These are phyloP conservation scores for Xylaria sp. DNA, from an alignment of 2,329 filamentous ascomycete species.

Conservation along the genomic window DNA sequence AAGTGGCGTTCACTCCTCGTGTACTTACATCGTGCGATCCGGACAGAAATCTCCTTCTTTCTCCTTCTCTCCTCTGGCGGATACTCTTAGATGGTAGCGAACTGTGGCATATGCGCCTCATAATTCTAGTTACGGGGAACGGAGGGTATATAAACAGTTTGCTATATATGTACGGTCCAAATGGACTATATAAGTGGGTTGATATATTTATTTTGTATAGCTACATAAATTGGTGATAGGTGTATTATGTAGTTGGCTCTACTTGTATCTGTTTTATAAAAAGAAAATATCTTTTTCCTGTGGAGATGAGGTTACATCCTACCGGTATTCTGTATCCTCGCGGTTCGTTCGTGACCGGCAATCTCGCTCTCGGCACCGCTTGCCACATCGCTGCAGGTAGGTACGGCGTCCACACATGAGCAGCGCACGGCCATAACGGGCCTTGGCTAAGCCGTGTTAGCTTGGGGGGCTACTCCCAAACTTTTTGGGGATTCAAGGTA, in stretches of 20 bases:
- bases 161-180: neutral
- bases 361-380: neutral
- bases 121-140: neutral
- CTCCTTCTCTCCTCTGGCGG: neutral
- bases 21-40: neutral
- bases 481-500: neutral
- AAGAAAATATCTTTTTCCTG: neutral
- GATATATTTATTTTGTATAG: neutral
- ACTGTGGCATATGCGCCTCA: neutral
- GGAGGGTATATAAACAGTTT: conserved; percentile 15
- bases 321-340: neutral
- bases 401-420: conserved; percentile 21
- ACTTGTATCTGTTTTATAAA: conserved; percentile 20
- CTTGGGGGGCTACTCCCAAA: conserved; percentile 21
- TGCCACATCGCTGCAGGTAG: conserved; percentile 1
- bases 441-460: conserved; percentile 30
- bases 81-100: neutral
- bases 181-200: neutral
- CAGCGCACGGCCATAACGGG: conserved; percentile 33
- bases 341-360: conserved; percentile 1
- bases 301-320: neutral
- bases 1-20: neutral
- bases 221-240: neutral
- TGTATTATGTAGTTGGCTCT: neutral
- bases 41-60: neutral